Base-by-base conservation (phyloP, 1,139 yeast genomes). In the Candida frijolesensis region DNA sequence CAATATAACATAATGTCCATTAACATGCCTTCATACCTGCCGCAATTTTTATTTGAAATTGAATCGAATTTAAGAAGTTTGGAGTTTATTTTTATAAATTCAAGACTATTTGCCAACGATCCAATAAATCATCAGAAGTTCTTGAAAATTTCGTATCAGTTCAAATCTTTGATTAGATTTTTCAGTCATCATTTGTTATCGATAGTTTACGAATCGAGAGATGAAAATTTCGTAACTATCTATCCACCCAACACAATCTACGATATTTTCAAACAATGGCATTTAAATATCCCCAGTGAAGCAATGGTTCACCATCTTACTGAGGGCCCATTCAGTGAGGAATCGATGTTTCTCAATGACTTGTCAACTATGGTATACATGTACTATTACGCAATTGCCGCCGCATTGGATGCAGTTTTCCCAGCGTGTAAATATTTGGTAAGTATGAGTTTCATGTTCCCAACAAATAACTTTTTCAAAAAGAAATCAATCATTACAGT, bases 11-110 rank as follows among this genome's bases (percentile, higher is more conserved):
- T 64, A 19, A 54, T 63, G 39, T 57, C 63, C 32, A 59, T 68
- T 6, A 58, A 61, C 45, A 53, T 68, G 18, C 72, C 72, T n/a
- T 56, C 64, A 2, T 68, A 68, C 50, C 54, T 63, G 38, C 67
- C 70, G 0, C 49, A 56, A 19, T 66, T 63, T 48, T 43, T 67
- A 14, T 50, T 53, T 47, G 72, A 68, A 51, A 51, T 67, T 15
- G 51, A 54, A n/a, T 46, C 55, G 7, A 67, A 64, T 53, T 51
- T 67, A n/a, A 51, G 57, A 37, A 44, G 52, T 19, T 53, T 68
- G 29, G 51, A 51, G 11, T 45, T 46, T 9, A 44, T 64, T 18
- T 67, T 56, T 51, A 43, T 49, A 2, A 48, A 49, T 27, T 43
- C 56, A n/a, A 40, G 42, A 6, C 4, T 15, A 38, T 54, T 52